Evolutionary conservation across 2,329 filamentous ascomycete species (phyloP).

Genomic region (Epichloe festucae): DNA sequence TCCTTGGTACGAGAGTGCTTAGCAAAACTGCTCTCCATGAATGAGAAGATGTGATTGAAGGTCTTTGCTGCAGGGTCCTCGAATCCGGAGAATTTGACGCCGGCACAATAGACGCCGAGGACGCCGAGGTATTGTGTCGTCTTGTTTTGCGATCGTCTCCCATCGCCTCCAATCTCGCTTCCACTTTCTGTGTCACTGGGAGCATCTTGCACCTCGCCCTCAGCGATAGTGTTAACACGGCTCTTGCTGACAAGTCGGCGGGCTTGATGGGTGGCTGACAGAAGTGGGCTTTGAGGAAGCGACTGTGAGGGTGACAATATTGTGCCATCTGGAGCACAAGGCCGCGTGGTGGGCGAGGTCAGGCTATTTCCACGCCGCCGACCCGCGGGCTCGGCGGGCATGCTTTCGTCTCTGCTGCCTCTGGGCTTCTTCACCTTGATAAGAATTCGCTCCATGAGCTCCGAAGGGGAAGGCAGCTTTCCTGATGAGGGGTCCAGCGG

Average conservation of each 20-base stretch:
- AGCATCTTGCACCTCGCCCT: constrained; percentile 41
- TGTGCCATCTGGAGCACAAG: constrained; percentile 45
- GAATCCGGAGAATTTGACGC: constrained; percentile 75
- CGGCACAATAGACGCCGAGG: constrained; percentile 64
- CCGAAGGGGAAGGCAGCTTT: constrained; percentile 70
- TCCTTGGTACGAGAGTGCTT: constrained; percentile 64
- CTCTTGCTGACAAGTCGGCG: constrained; percentile 35
- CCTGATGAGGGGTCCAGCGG: constrained; percentile 56
- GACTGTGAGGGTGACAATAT: constrained; percentile 34
- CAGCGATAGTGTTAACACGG: constrained; percentile 44
- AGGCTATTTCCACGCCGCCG: constrained; percentile 55
- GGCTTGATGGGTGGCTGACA: constrained; percentile 37
- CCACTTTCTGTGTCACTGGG: constrained; percentile 68
- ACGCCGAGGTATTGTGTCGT: constrained; percentile 74
- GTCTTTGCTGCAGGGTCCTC: constrained; percentile 64
- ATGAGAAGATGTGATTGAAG: constrained; percentile 91
- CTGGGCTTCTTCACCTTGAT: constrained; percentile 83
- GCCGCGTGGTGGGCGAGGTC: constrained; percentile 50
- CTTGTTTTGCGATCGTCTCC: constrained; percentile 61
- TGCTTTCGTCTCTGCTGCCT: constrained; percentile 28
- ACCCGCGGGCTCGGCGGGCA: constrained; percentile 22
- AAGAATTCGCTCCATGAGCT: constrained; percentile 70
- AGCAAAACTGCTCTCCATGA: constrained; percentile 81
- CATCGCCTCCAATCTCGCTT: constrained; percentile 36
- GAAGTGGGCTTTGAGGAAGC: constrained; percentile 40